Evolutionary conservation across 1,284 basidiomycete genomes (phyloP).

Genomic region (Anthracocystis setariae): DNA sequence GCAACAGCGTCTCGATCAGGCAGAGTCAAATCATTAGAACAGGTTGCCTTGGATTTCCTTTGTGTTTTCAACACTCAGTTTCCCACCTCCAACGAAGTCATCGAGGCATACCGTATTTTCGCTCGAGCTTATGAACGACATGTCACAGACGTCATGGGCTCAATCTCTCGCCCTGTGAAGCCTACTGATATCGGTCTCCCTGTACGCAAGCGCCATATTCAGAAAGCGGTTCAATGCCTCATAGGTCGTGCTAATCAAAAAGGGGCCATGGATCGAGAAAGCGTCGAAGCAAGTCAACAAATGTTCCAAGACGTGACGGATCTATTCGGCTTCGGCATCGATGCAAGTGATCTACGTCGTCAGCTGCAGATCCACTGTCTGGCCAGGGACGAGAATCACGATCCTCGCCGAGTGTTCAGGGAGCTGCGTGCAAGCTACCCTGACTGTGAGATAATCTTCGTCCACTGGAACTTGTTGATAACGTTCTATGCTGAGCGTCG

Average conservation of each 20-base stretch:
- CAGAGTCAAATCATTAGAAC: slow-evolving; percentile 10
- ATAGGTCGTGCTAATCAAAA: slow-evolving; percentile 11
- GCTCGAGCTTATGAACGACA: slow-evolving; percentile 12
- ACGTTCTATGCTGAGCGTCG: slow-evolving; percentile 9
- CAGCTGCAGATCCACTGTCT: slow-evolving; percentile 23
- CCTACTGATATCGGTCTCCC: slow-evolving; percentile 19
- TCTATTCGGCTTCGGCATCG: slow-evolving; percentile 28
- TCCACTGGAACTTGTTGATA: slow-evolving; percentile 47
- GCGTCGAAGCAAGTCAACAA: slow-evolving; percentile 15
- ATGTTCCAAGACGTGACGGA: slow-evolving; percentile 35
- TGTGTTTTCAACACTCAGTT: slow-evolving; percentile 7
- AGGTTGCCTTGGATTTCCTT: slow-evolving; percentile 17
- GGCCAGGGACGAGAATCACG: background rate
- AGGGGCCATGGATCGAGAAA: slow-evolving; percentile 1
- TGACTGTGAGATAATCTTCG: slow-evolving; percentile 28
- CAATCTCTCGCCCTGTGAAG: slow-evolving; percentile 4
- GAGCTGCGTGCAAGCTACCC: slow-evolving; percentile 26
- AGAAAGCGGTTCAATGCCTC: slow-evolving; percentile 24
- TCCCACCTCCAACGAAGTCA: slow-evolving; percentile 2
- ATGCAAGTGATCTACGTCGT: slow-evolving; percentile 34
- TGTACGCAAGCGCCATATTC: slow-evolving; percentile 32
- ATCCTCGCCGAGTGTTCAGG: slow-evolving; percentile 17
- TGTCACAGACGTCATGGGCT: slow-evolving; percentile 1
- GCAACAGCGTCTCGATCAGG: too few relatives aligned
- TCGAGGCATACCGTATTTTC: slow-evolving; percentile 18